phyloP scores from a whole-genome alignment of 148 eudicot species.

The Silene conica region DNA sequence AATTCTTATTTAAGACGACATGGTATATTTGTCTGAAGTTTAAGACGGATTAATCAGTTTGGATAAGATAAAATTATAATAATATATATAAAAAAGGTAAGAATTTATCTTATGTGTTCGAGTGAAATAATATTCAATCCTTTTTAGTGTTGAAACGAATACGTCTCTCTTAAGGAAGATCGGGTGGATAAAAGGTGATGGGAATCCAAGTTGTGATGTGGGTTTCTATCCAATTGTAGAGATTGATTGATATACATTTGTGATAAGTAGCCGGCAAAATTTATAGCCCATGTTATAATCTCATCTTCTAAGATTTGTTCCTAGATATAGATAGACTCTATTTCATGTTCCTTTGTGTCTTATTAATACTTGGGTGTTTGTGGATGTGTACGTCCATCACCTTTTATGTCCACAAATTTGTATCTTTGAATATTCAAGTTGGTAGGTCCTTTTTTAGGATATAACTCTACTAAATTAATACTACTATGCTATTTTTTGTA shows the following conservation, averaged over 20 bases:
- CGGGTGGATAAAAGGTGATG: neutral
- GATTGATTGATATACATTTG: slow-evolving; percentile 16
- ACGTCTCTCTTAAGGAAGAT: no score
- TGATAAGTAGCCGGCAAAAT: slow-evolving; percentile 27
- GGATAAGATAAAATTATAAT: no score
- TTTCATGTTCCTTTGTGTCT: slow-evolving; percentile 11
- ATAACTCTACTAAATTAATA: neutral
- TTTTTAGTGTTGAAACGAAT: no score
- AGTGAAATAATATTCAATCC: no score
- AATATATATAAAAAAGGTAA: no score
- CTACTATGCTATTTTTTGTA: no score
- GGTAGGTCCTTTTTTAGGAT: neutral
- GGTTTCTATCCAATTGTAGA: slow-evolving; percentile 22
- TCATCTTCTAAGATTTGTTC: slow-evolving; percentile 22
- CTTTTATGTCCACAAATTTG: slow-evolving; percentile 18
- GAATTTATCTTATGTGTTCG: no score
- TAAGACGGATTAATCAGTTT: no score
- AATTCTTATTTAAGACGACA: no score
- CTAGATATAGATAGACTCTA: slow-evolving; percentile 22
- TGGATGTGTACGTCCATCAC: slow-evolving; percentile 18
- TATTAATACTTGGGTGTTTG: slow-evolving; percentile 8
- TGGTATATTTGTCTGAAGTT: no score
- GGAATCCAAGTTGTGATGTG: slow-evolving; percentile 17
- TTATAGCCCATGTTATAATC: slow-evolving; percentile 28
- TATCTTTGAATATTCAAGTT: slow-evolving; percentile 8